A percentile compares a stretch with the other conserved stretches of the same genome.
These are phyloP conservation scores for Artemisia argyi DNA, from an alignment of 129 eudicot species.

Conservation along the genomic window DNA sequence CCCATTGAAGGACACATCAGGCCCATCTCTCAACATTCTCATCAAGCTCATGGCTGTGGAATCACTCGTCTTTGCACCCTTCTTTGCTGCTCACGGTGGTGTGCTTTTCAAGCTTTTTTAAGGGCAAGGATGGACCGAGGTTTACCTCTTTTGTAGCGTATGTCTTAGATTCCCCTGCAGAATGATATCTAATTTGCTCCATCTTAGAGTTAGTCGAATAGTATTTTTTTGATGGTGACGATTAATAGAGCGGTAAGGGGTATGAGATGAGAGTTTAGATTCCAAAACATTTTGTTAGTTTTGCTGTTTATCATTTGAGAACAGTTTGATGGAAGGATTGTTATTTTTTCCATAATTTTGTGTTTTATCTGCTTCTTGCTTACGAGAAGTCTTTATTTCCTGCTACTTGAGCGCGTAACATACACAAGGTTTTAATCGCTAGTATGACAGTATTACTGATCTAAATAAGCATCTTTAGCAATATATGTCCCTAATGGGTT, in stretches of 20 bases:
- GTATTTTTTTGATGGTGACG: constrained; percentile 30
- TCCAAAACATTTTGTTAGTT: constrained; percentile 18
- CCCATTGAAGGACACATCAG: constrained; percentile 78
- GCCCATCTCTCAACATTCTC: constrained; percentile 83
- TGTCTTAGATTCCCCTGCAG: constrained; percentile 15
- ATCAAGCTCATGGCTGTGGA: constrained; percentile 89
- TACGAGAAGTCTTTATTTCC: not conserved
- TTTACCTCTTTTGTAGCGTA: constrained; percentile 23
- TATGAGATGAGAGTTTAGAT: constrained; percentile 15
- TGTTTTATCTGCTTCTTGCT: constrained; percentile 7
- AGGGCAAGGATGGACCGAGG: not conserved
- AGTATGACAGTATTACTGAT: too few relatives aligned
- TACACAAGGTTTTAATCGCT: not conserved
- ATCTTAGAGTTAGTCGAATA: constrained; percentile 25
- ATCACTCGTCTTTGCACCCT: constrained; percentile 78
- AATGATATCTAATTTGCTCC: not conserved
- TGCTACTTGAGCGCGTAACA: too few relatives aligned
- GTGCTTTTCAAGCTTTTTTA: constrained; percentile 55
- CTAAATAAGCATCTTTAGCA: too few relatives aligned
- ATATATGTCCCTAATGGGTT: too few relatives aligned
- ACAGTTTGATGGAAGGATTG: constrained; percentile 8
- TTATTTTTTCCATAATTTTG: not conserved
- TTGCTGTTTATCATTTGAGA: constrained; percentile 9
- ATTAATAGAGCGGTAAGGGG: constrained; percentile 20
- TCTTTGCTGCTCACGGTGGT: constrained; percentile 82